Evolutionary conservation across 192 early-diverging fungal genomes (phyloP), one percentile per base, ranked within the genome.

Genomic region (Backusella luteola): DNA sequence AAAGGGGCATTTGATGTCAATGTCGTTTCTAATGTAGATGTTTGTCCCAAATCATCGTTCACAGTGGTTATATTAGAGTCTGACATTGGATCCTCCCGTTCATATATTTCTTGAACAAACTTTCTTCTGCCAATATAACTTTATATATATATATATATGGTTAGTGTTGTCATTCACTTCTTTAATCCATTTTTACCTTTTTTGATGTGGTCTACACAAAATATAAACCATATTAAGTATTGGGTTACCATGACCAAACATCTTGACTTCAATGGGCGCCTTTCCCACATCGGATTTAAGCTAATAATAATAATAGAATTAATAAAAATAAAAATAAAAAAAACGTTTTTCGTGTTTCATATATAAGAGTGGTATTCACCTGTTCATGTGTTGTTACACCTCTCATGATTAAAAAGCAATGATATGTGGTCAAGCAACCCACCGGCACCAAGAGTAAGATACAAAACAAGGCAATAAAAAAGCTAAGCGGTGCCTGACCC

Each of bases 361-460:
- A 52, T 34, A 72, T 6, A 15, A 29, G 42, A n/a, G 11, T 49
- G 21, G 39, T 23, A 23, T 76, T 81, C 52, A 94, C 84, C 71
- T 95, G 89, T 81, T 97, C 96, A 77, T 96, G 94, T 0, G 96
- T 97, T 21, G 95, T 96, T 35, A 94, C 79, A 73, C 94, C 94
- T 39, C 84, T 80, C 29, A 84, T 87, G 17, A 89, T 85, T 23
- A 97, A 81, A 80, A 86, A 89, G 32, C 86, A 89, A 71, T 96
- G 96, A 76, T 93, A 96, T 0, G 73, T 69, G 19, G 92, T 85
- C 80, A 97, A 83, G 17, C 90, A 89, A 34, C 90, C 84, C 0
- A 97, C 85, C 14, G 88, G 89, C 79, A 85, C 87, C 12, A 84
- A 85, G 49, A 91, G 84, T 23, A 94, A 34, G 35, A 89, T 80